Percentiles rank a stretch among this genome's conserved stretches.
Conservation (phyloP, 116 monocot species). For the Iris pallida region DNA sequence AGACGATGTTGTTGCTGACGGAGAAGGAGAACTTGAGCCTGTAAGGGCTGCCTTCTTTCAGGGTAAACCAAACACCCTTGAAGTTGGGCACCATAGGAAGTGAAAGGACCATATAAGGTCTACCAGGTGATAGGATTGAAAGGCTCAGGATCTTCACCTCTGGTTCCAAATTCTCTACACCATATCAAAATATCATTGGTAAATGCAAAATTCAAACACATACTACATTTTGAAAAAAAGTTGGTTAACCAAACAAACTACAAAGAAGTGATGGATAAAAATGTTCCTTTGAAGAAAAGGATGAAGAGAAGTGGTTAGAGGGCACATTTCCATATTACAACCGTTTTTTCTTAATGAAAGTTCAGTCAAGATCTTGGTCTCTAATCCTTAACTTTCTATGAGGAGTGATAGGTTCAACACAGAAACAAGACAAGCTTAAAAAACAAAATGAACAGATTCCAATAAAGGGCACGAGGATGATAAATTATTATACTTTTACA, state of each 20-base stretch:
- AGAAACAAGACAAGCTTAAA: constrained; percentile 11
- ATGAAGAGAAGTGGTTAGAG: neutral
- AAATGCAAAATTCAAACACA: constrained; percentile 3
- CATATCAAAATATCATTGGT: constrained; percentile 1
- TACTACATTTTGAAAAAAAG: neutral
- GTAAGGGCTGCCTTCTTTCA: constrained; percentile 87
- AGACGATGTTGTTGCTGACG: constrained; percentile 80
- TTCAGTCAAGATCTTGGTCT: constrained; percentile 7
- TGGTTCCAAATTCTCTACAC: constrained; percentile 68
- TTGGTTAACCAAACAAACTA: neutral
- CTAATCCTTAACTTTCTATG: neutral
- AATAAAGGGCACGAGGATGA: neutral
- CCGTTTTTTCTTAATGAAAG: neutral
- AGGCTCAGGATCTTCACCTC: constrained; percentile 79
- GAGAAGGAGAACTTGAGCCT: constrained; percentile 83
- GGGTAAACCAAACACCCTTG: constrained; percentile 77
- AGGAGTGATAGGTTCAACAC: neutral
- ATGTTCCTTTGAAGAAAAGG: neutral
- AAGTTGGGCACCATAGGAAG: constrained; percentile 49
- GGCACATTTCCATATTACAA: constrained; percentile 1
- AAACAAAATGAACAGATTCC: constrained; percentile 5
- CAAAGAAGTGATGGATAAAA: neutral
- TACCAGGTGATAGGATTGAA: constrained; percentile 71
- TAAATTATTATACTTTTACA: neutral
- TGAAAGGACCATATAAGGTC: constrained; percentile 63